Conservation (phyloP, 306 rosid species). For the Potentilla sterilis region DNA sequence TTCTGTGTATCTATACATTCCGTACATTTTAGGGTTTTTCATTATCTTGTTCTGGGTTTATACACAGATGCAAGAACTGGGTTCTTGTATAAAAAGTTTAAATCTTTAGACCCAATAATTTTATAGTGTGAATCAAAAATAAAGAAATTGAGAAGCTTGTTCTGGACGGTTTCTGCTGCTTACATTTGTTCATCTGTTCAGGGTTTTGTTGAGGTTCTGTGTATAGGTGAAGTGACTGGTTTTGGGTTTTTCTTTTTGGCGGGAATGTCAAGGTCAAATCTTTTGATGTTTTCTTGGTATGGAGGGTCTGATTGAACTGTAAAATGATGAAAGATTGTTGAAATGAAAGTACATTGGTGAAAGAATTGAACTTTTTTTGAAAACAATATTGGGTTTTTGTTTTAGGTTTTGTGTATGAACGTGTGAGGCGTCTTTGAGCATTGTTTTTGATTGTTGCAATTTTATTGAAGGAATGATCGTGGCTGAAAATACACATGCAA, state of each 20-base stretch:
- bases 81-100: neutral
- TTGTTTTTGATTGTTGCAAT: slow-evolving; percentile 14
- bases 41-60: neutral
- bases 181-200: neutral
- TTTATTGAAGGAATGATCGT: slow-evolving; percentile 30
- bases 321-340: neutral
- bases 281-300: neutral
- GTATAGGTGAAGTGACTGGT: too few relatives aligned
- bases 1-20: neutral
- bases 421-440: neutral
- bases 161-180: neutral
- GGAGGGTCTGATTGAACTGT: neutral
- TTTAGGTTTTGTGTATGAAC: neutral
- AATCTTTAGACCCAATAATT: neutral
- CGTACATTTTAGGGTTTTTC: slow-evolving; percentile 12
- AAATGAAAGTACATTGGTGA: neutral
- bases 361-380: neutral
- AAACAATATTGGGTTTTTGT: neutral
- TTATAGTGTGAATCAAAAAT: neutral
- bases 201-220: neutral
- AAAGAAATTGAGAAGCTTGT: neutral
- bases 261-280: neutral
- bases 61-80: neutral
- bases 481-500: slow-evolving; percentile 33
- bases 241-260: neutral